Conservation (phyloP, 2,329 filamentous ascomycete species). For the Colletotrichum chlorophyti region DNA sequence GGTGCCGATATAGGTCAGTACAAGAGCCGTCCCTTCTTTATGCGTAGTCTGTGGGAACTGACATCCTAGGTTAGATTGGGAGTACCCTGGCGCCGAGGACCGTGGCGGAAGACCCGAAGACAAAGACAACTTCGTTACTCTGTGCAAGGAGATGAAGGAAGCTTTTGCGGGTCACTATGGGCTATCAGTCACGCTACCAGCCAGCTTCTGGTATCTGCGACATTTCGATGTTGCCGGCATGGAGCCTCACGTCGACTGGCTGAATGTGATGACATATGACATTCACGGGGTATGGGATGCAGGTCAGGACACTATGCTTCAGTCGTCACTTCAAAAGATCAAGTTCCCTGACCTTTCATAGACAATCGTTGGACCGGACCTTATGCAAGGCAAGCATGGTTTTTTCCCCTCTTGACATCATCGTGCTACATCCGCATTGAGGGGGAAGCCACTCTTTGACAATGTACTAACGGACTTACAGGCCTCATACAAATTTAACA, state of each 20-base stretch:
- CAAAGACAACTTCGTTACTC: constrained; percentile 36
- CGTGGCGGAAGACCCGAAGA: constrained; percentile 44
- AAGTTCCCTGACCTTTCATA: too few relatives aligned
- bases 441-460: too few relatives aligned
- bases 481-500: constrained; percentile 41
- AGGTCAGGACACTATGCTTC: too few relatives aligned
- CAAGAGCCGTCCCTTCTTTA: constrained; percentile 36
- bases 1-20: constrained; percentile 47
- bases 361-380: too few relatives aligned
- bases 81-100: constrained; percentile 41
- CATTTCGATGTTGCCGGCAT: constrained; percentile 33
- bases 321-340: too few relatives aligned
- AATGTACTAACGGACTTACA: constrained; percentile 16
- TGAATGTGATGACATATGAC: constrained; percentile 55
- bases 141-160: constrained; percentile 19
- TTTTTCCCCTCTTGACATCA: too few relatives aligned
- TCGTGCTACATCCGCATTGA: too few relatives aligned
- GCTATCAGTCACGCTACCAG: constrained; percentile 32
- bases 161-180: background rate
- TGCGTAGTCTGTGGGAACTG: background rate
- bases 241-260: constrained; percentile 41
- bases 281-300: constrained; percentile 34
- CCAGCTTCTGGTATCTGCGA: constrained; percentile 37
- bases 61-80: background rate
- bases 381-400: too few relatives aligned